Evolutionary conservation across 768 basidiomycete genomes (phyloP), one percentile per base, ranked within the genome.

Genomic region (Pleurotus eryngii): DNA sequence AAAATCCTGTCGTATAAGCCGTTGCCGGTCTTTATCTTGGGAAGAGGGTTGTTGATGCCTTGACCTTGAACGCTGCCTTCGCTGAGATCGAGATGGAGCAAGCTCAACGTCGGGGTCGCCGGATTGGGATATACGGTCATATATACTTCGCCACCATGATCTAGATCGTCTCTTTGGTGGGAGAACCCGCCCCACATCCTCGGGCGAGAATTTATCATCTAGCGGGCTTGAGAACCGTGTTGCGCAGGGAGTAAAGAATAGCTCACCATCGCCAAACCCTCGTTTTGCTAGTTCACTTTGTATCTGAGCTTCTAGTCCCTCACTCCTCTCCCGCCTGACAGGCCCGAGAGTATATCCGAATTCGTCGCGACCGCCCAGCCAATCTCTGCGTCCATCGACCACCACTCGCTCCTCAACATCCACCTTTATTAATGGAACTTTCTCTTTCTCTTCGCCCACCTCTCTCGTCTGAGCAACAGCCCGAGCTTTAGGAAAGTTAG

Each of bases 131-230:
- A 85, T 61, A 17, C 80, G 78, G 59, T 76, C 67, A 65, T 84
- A 84, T 14, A 82, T 66, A 50, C 68, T 76, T 15, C 77, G 76
- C 84, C 84, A 85, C 83, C 83, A 85, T 0, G 83, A 82, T 2
- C 72, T 68, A 58, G 76, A 74, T 4, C 64, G 63, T 48, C 62
- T 61, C 56, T 71, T 18, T 5, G 17, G 38, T 14, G 9, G 37
- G 24, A 15, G 17, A 42, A 22, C 51, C 9, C 5, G 9, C 12
- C 24, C 17, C 4, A 17, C 20, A 15, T 54, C 18, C n/a, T 7
- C 6, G 51, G 5, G 27, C 15, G 49, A 20, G 5, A 4, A 48
- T 20, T 45, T 26, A 9, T 27, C 49, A 8, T 50, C 49, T 50
- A 27, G 12, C n/a, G 6, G 38, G 30, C 27, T 26, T 37, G 46